These are phyloP conservation scores for Neofusicoccum kwambonambiense DNA, from an alignment of 2,329 filamentous ascomycete genomes.

Conservation along the genomic window DNA sequence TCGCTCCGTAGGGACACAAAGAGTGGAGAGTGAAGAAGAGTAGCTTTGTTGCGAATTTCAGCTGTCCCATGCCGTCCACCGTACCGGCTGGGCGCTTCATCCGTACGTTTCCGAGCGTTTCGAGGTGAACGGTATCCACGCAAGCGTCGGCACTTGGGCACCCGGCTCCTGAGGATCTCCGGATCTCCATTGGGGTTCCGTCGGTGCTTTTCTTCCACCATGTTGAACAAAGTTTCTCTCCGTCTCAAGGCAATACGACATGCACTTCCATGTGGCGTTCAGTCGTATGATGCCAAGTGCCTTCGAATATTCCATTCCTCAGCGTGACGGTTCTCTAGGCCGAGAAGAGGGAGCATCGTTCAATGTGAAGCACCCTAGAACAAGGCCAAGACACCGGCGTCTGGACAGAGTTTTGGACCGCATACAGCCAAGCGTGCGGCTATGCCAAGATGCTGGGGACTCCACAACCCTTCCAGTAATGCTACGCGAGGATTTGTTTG, in stretches of 20 bases:
- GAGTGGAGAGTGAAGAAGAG: too few relatives aligned
- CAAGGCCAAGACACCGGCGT: background rate
- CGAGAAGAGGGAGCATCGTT: background rate
- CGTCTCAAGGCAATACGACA: background rate
- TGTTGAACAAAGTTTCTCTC: background rate
- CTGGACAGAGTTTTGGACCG: conserved; percentile 3
- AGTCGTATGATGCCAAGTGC: background rate
- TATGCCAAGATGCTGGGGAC: background rate
- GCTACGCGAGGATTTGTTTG: background rate
- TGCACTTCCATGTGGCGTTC: background rate
- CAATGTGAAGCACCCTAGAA: background rate
- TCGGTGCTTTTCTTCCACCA: background rate
- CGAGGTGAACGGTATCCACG: too few relatives aligned
- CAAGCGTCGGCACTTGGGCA: too few relatives aligned
- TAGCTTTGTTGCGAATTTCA: too few relatives aligned
- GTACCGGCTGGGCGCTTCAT: too few relatives aligned
- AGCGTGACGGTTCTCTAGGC: background rate
- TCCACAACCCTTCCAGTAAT: background rate
- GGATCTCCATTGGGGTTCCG: too few relatives aligned
- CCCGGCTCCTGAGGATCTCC: too few relatives aligned
- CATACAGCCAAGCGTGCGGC: background rate
- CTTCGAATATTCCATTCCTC: background rate
- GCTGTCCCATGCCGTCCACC: too few relatives aligned
- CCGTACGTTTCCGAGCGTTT: too few relatives aligned
- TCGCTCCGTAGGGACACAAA: too few relatives aligned